phyloP scores from a whole-genome alignment of 768 basidiomycete genomes.

The Pleurotus cornucopiae region DNA sequence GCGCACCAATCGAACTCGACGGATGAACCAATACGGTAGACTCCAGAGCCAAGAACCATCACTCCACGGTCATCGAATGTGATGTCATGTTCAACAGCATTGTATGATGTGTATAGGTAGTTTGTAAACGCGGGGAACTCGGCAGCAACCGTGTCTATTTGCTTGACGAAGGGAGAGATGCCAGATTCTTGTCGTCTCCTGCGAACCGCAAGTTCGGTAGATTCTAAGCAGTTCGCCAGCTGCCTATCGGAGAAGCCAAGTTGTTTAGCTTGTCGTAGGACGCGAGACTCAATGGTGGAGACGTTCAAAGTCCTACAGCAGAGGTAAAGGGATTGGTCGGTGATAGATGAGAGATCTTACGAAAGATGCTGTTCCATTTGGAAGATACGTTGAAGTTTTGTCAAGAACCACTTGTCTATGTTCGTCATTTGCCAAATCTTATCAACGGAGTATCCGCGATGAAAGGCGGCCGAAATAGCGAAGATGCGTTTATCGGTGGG shows the following conservation, averaged over 20 bases:
- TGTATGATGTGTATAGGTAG: slow-evolving; percentile 98
- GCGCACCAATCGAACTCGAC: slow-evolving; percentile 99
- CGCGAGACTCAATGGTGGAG: slow-evolving; percentile 53
- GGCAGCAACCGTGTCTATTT: slow-evolving; percentile 98
- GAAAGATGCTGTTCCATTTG: slow-evolving; percentile 73
- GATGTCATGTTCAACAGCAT: slow-evolving; percentile 92
- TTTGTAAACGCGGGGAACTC: slow-evolving; percentile 99
- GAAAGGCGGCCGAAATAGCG: slow-evolving; percentile 91
- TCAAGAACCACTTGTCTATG: slow-evolving; percentile 99
- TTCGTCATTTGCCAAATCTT: slow-evolving; percentile 98
- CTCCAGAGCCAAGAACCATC: slow-evolving; percentile 97
- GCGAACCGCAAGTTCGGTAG: slow-evolving; percentile 92
- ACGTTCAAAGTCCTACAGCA: slow-evolving; percentile 54
- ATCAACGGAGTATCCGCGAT: slow-evolving; percentile 89
- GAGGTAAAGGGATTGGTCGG: slow-evolving; percentile 6
- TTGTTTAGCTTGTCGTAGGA: slow-evolving; percentile 84
- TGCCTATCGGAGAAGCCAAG: slow-evolving; percentile 95
- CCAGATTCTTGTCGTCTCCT: slow-evolving; percentile 79
- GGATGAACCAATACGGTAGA: slow-evolving; percentile 97
- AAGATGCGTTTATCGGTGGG: slow-evolving; percentile 98
- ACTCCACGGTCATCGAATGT: slow-evolving; percentile 87
- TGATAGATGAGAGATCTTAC: slow-evolving; percentile 38
- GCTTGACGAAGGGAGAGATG: slow-evolving; percentile 91
- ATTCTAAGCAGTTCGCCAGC: slow-evolving; percentile 75
- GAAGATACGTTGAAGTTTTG: slow-evolving; percentile 78